Conservation (phyloP, 768 basidiomycete genomes). For the Rossbeevera mucosa region DNA sequence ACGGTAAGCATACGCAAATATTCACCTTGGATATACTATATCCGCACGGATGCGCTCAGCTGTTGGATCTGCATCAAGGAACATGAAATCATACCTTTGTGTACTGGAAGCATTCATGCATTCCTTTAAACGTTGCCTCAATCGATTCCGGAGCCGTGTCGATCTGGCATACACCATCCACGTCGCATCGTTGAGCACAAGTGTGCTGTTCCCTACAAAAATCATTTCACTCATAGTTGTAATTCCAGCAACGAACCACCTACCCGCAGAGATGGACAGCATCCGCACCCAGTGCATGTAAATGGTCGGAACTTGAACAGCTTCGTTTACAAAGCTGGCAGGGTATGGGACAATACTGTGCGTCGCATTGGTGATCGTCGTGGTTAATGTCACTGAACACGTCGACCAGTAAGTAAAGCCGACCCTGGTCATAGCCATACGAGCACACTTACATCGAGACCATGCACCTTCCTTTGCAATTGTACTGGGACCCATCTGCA, state of each 20-base stretch:
- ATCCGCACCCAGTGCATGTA: slow-evolving; percentile 43
- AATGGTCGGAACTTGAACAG: slow-evolving; percentile 44
- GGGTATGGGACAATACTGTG: slow-evolving; percentile 46
- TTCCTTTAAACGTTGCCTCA: slow-evolving; percentile 56
- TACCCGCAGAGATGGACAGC: slow-evolving; percentile 58
- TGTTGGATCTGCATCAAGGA: background rate
- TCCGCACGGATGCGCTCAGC: background rate
- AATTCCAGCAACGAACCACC: slow-evolving; percentile 4
- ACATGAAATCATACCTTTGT: slow-evolving; percentile 43
- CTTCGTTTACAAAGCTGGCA: slow-evolving; percentile 54
- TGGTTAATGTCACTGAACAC: slow-evolving; percentile 43
- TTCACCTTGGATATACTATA: slow-evolving; percentile 52
- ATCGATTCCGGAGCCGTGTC: slow-evolving; percentile 53
- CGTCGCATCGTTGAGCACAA: slow-evolving; percentile 42
- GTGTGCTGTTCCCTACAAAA: slow-evolving; percentile 41
- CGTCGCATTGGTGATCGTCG: slow-evolving; percentile 45
- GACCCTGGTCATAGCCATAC: background rate
- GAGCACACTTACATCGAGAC: slow-evolving; percentile 35
- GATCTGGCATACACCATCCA: slow-evolving; percentile 52
- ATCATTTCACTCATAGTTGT: background rate
- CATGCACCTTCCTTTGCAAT: slow-evolving; percentile 41
- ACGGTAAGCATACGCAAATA: background rate
- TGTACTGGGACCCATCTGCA: slow-evolving; percentile 26
- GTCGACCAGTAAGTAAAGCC: background rate
- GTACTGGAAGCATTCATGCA: slow-evolving; percentile 57